These are phyloP conservation scores for Artemisia annua DNA, from an alignment of 129 eudicot species.

Conservation along the genomic window DNA sequence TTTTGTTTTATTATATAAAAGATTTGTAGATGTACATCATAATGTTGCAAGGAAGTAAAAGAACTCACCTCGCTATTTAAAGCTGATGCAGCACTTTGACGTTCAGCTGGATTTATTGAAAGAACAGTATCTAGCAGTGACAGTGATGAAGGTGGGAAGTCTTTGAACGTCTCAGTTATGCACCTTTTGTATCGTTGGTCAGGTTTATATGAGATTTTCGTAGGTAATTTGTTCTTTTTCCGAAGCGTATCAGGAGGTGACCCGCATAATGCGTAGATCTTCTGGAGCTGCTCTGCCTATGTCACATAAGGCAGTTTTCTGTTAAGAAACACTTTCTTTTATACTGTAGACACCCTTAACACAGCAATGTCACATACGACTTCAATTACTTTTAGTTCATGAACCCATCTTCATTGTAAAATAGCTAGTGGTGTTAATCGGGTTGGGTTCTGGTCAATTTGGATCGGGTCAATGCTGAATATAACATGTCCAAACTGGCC, in stretches of 20 bases:
- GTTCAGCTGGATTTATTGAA: constrained; percentile 63
- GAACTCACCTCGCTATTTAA: constrained; percentile 50
- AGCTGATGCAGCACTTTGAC: constrained; percentile 58
- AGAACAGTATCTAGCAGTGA: constrained; percentile 58
- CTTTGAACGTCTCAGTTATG: constrained; percentile 48
- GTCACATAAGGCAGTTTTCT: neutral
- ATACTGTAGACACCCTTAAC: too few relatives aligned
- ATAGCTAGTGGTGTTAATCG: too few relatives aligned
- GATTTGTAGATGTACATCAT: neutral
- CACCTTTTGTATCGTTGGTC: constrained; percentile 49
- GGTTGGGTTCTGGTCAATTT: too few relatives aligned
- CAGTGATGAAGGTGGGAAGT: constrained; percentile 53
- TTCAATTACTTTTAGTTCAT: too few relatives aligned
- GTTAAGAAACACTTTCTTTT: neutral
- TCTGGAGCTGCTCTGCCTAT: constrained; percentile 65
- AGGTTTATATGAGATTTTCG: constrained; percentile 51
- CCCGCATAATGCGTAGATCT: constrained; percentile 61
- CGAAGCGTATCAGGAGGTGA: constrained; percentile 64
- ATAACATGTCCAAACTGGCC: too few relatives aligned
- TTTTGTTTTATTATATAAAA: too few relatives aligned
- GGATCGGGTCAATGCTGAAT: too few relatives aligned
- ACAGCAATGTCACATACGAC: too few relatives aligned
- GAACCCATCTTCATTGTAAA: too few relatives aligned
- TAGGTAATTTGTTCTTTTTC: constrained; percentile 54
- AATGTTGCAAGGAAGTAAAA: neutral